phyloP scores from a whole-genome alignment of 2,329 filamentous ascomycete species.

The Parastagonospora nodorum region DNA sequence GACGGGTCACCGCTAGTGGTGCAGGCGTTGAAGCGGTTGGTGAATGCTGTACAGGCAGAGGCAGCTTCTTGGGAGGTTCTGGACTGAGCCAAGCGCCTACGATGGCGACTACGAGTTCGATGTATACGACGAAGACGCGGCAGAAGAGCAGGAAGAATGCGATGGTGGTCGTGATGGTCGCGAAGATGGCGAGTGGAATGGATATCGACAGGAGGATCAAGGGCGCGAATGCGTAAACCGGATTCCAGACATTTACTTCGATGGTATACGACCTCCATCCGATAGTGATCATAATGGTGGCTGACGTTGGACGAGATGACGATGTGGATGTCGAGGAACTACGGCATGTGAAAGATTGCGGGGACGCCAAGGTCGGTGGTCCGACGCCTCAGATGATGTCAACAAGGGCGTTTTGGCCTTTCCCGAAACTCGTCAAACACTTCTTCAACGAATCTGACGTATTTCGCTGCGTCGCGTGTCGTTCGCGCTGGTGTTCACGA shows the following conservation, averaged over 20 bases:
- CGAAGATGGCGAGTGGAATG: constrained; percentile 47
- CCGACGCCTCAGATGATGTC: background rate
- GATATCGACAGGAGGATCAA: constrained; percentile 45
- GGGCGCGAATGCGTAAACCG: constrained; percentile 41
- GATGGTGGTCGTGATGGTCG: constrained; percentile 45
- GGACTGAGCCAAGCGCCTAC: constrained; percentile 43
- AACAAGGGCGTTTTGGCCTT: background rate
- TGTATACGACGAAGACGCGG: constrained; percentile 49
- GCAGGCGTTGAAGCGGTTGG: constrained; percentile 15
- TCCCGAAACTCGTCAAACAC: background rate
- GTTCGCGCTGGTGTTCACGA: background rate
- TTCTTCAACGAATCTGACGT: background rate
- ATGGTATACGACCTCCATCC: constrained; percentile 14
- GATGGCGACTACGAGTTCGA: constrained; percentile 49
- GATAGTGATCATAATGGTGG: constrained; percentile 22
- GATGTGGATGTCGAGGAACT: constrained; percentile 1
- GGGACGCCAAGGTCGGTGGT: constrained; percentile 14
- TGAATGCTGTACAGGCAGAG: constrained; percentile 10
- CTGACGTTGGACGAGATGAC: background rate
- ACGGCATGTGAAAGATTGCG: constrained; percentile 28
- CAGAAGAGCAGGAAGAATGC: constrained; percentile 46
- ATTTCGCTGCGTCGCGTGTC: background rate
- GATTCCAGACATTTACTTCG: constrained; percentile 30
- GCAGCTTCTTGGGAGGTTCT: constrained; percentile 15
- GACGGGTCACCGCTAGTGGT: constrained; percentile 29